A percentile compares a stretch with the other conserved stretches of the same genome.
phyloP scores from a whole-genome alignment of 2,329 filamentous ascomycete species.

The Apiospora koreana region DNA sequence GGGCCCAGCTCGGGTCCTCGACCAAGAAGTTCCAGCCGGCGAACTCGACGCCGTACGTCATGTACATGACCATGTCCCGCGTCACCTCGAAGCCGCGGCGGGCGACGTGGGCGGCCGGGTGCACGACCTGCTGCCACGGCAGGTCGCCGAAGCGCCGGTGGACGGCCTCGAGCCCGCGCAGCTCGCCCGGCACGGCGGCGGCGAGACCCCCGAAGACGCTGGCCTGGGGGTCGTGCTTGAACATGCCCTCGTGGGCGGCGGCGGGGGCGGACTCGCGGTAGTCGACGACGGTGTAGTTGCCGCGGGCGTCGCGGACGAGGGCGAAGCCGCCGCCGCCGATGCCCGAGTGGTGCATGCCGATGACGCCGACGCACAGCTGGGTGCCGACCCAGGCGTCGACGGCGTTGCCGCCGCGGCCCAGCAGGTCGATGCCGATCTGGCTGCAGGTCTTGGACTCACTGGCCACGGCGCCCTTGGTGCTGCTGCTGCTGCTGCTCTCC shows the following conservation, averaged over 20 bases:
- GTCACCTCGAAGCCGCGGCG: constrained; percentile 74
- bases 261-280: constrained; percentile 88
- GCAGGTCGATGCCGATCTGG: constrained; percentile 34
- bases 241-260: constrained; percentile 84
- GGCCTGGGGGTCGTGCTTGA: constrained; percentile 64
- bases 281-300: constrained; percentile 81
- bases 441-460: constrained; percentile 34
- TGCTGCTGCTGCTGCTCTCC: constrained; percentile 10
- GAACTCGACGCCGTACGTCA: constrained; percentile 50
- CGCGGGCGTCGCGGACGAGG: constrained; percentile 67
- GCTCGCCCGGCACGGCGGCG: constrained; percentile 70
- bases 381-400: constrained; percentile 76
- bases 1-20: constrained; percentile 76
- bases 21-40: constrained; percentile 63
- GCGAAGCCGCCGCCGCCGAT: constrained; percentile 92
- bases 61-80: constrained; percentile 74
- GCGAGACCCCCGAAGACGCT: constrained; percentile 75
- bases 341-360: constrained; percentile 78
- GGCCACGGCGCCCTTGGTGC: constrained; percentile 30
- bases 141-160: constrained; percentile 71
- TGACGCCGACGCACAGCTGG: constrained; percentile 73
- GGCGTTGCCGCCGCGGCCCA: constrained; percentile 60
- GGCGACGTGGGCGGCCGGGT: constrained; percentile 74
- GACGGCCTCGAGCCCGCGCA: constrained; percentile 77
- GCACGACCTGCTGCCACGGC: constrained; percentile 71